Percentiles rank a stretch among this genome's conserved stretches.
Conservation (phyloP, 345 rosid genomes). For the Citrus reticulata region DNA sequence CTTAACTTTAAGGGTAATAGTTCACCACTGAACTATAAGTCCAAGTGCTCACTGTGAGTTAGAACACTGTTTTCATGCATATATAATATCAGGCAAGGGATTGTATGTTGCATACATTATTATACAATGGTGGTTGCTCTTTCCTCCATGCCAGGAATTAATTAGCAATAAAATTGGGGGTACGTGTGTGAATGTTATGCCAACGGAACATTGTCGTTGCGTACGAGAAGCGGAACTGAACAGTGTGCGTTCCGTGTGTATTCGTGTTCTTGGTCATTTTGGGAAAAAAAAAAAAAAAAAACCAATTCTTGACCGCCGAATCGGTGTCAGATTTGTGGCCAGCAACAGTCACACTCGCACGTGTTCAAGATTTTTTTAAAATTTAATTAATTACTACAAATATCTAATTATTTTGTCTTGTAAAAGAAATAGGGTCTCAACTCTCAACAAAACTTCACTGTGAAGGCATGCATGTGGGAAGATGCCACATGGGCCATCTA, state of each 20-base stretch:
- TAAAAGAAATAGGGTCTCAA: not conserved
- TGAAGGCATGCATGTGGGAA: not conserved
- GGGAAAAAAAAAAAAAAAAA: too few species aligned
- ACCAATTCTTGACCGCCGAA: not conserved
- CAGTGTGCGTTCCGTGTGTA: not conserved
- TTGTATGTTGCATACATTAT: too few species aligned
- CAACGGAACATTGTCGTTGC: too few species aligned
- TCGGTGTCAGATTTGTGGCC: not conserved
- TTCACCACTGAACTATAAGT: fast-evolving
- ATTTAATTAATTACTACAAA: not conserved
- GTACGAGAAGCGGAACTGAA: too few species aligned
- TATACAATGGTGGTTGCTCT: too few species aligned
- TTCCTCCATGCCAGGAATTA: too few species aligned
- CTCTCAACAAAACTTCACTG: not conserved
- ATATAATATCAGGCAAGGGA: too few species aligned
- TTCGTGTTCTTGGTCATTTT: not conserved
- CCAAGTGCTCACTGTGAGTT: too few species aligned
- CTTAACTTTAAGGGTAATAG: too few species aligned
- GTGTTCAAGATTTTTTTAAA: not conserved
- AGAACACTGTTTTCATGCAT: not conserved
- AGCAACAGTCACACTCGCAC: conserved; percentile 5
- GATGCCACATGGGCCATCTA: not conserved
- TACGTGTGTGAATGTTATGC: too few species aligned
- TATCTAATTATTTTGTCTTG: not conserved
- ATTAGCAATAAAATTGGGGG: too few species aligned